Evolutionary conservation across 164 flowering plant genomes (phyloP).

Genomic region (Brasenia schreberi): DNA sequence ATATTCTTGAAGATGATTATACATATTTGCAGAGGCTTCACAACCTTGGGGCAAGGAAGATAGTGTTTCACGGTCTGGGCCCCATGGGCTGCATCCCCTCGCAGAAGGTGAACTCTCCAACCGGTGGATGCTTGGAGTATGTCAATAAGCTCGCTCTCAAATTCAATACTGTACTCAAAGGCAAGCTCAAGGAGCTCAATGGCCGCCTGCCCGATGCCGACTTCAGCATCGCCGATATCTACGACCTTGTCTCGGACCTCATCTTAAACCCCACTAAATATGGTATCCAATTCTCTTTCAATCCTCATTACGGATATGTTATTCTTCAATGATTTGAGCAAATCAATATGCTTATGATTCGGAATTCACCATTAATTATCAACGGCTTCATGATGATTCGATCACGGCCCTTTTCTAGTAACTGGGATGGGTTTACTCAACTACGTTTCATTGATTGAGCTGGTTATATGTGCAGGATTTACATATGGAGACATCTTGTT

Average conservation of each 20-base stretch:
- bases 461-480: conserved; percentile 32
- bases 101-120: conserved; percentile 58
- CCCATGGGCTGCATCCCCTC: conserved; percentile 94
- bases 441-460: neutral
- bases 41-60: conserved; percentile 50
- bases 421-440: neutral
- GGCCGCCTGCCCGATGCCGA: conserved; percentile 26
- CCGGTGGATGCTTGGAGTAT: conserved; percentile 40
- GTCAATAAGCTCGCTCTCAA: conserved; percentile 42
- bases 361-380: too few species aligned
- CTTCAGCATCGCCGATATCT: conserved; percentile 46
- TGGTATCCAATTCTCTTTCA: conserved; percentile 20
- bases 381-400: too few species aligned
- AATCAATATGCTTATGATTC: too few species aligned
- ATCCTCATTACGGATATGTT: too few species aligned
- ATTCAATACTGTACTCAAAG: conserved; percentile 40
- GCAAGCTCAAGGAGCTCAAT: conserved; percentile 24
- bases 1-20: too few species aligned
- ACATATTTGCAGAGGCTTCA: conserved; percentile 31
- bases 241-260: conserved; percentile 36
- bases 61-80: conserved; percentile 48
- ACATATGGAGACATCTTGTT: conserved; percentile 62
- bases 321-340: too few species aligned
- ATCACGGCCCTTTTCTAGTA: too few species aligned
- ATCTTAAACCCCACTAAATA: conserved; percentile 38